These are phyloP conservation scores for Euphrasia arctica DNA, from an alignment of 305 asterid species.

Conservation along the genomic window DNA sequence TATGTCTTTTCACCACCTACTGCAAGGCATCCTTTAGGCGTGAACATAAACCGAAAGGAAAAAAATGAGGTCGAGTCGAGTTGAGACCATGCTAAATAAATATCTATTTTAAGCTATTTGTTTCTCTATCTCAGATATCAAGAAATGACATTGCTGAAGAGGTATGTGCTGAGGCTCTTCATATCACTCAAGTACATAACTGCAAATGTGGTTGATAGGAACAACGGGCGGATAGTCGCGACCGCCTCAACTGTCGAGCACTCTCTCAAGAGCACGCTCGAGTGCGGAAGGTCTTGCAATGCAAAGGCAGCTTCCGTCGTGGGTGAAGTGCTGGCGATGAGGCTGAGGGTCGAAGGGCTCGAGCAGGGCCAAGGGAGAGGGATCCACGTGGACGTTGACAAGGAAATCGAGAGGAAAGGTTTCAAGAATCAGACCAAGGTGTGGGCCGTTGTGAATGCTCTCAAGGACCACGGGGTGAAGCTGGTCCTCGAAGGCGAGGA, in stretches of 20 bases:
- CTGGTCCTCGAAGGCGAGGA: constrained; percentile 54
- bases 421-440: constrained; percentile 66
- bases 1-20: no score
- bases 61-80: no score
- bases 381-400: constrained; percentile 64
- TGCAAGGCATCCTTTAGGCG: no score
- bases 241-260: constrained; percentile 83
- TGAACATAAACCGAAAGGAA: no score
- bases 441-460: constrained; percentile 72
- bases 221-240: constrained; percentile 63
- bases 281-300: constrained; percentile 84
- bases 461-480: constrained; percentile 64
- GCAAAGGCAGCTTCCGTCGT: constrained; percentile 88
- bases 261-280: constrained; percentile 58
- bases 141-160: constrained; percentile 63
- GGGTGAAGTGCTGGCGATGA: constrained; percentile 89
- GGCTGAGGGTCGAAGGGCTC: constrained; percentile 83
- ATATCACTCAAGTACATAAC: constrained; percentile 80
- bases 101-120: no score
- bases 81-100: no score
- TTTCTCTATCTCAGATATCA: neutral
- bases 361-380: constrained; percentile 79
- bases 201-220: constrained; percentile 81
- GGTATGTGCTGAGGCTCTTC: constrained; percentile 73
- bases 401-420: constrained; percentile 82